Base-by-base conservation (phyloP, 1,284 basidiomycete species). In the Trametes versicolor region DNA sequence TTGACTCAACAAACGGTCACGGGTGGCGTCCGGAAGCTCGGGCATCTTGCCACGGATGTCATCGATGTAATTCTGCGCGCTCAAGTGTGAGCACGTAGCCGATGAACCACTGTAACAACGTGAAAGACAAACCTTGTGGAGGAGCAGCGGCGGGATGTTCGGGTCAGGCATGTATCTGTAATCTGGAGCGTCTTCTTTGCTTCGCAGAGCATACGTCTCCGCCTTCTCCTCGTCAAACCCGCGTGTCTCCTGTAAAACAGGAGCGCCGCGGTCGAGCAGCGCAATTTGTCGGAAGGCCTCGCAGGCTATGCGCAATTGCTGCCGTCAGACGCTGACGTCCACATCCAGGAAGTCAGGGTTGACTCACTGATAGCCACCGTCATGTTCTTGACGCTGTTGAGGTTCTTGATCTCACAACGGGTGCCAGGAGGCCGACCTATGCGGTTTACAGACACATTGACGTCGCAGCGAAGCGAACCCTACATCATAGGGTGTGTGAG, bases 101-200 rank as follows among this genome's bases (percentile, higher is more conserved):
- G 8, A 17, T 2, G 27, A 37, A 13, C 15, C 25, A 7, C n/a
- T 19, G 27, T 34, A 6, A 32, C 2, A 29, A 23, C 5, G 21
- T 54, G 2, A 9, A 43, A 19, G 36, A 43, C 63, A 49, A 60
- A 91, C 92, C 70, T 86, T 75, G 62, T 84, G 82, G n/a, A 98
- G 77, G 29, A 89, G 73, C 5, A 97, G 76, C 0, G 92, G 87
- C 0, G 95, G 95, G 0, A 99, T 79, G 74, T 99, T 99, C 0
- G 95, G 91, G 76, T 99, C 98, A 0, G 98, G 98, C 95, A 99
- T 97, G 80, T 98, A 99, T 8, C 97, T 86, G 77, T 99, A 99
- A 76, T 99, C 97, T 5, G 93, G 93, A 0, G 95, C 92, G 72
- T 96, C 94, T 74, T 98, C 97, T 78, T 99, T 99, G 52, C 87